phyloP scores from a whole-genome alignment of 2,329 filamentous ascomycete genomes.

The Claviceps humidiphila region DNA sequence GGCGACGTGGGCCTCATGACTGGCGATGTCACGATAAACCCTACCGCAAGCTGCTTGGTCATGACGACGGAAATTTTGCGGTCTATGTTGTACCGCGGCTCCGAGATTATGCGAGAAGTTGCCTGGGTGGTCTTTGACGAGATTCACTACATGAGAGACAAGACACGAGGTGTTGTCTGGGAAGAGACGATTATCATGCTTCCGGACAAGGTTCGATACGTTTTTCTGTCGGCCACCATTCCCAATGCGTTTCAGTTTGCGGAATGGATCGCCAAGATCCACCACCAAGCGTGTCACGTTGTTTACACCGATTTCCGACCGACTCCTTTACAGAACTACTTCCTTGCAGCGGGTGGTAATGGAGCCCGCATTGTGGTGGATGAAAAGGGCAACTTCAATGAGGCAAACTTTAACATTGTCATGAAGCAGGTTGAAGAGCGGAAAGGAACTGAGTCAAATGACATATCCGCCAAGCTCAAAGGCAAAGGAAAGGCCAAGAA shows the following conservation, averaged over 20 bases:
- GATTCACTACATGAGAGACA: slow-evolving; percentile 96
- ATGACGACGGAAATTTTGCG: slow-evolving; percentile 99
- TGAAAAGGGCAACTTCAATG: slow-evolving; percentile 89
- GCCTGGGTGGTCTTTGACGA: slow-evolving; percentile 98
- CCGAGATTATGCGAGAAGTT: slow-evolving; percentile 98
- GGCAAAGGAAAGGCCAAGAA: slow-evolving; percentile 89
- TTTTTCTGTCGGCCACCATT: slow-evolving; percentile 95
- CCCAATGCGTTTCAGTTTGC: slow-evolving; percentile 99
- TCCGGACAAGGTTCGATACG: slow-evolving; percentile 96
- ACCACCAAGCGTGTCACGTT: slow-evolving; percentile 94
- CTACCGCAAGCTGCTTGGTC: slow-evolving; percentile 90
- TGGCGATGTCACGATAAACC: slow-evolving; percentile 97
- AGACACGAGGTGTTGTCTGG: slow-evolving; percentile 91
- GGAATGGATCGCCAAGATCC: slow-evolving; percentile 97
- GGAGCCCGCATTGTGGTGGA: slow-evolving; percentile 92
- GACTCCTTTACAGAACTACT: slow-evolving; percentile 93
- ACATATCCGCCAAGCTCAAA: slow-evolving; percentile 66
- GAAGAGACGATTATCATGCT: slow-evolving; percentile 97
- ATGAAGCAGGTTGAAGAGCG: slow-evolving; percentile 84
- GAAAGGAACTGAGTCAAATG: slow-evolving; percentile 71
- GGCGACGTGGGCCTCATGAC: slow-evolving; percentile 97
- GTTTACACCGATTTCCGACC: slow-evolving; percentile 98
- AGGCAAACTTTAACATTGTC: slow-evolving; percentile 94
- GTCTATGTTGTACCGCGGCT: slow-evolving; percentile 95
- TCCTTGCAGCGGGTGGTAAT: slow-evolving; percentile 84